Conservation (phyloP, 345 rosid species). For the Citrus medica region DNA sequence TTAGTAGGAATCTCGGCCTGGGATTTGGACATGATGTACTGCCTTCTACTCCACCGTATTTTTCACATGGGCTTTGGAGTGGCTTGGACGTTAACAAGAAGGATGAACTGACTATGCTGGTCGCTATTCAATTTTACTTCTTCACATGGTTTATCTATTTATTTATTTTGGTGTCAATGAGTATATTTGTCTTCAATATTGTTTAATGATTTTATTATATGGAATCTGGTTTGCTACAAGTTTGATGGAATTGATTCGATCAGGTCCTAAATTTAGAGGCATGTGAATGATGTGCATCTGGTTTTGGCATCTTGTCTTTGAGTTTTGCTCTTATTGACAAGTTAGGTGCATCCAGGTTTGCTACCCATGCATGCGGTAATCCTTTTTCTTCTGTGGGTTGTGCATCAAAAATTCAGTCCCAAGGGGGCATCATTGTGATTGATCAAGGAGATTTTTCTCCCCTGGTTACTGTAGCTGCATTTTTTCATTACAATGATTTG, state of each 20-base stretch:
- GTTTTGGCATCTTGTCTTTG: too few species aligned
- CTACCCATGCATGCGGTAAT: too few species aligned
- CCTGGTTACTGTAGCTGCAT: neutral
- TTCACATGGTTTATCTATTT: neutral
- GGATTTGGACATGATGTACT: neutral
- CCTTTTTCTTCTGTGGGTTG: too few species aligned
- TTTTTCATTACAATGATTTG: neutral
- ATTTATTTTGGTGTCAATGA: neutral
- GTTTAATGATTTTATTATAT: neutral
- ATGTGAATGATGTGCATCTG: too few species aligned
- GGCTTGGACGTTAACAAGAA: slow-evolving; percentile 21
- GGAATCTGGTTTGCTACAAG: neutral
- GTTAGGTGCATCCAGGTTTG: too few species aligned
- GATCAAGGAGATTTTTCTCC: neutral
- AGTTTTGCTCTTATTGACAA: too few species aligned
- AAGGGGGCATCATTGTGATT: neutral
- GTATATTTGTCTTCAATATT: neutral
- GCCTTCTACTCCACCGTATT: neutral
- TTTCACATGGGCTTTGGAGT: slow-evolving; percentile 1
- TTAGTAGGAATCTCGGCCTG: slow-evolving; percentile 1
- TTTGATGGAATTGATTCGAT: neutral
- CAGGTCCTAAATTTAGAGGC: too few species aligned
- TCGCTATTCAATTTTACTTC: slow-evolving; percentile 16
- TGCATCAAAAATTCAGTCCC: neutral
- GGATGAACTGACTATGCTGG: slow-evolving; percentile 39